A percentile compares a stretch with the other conserved stretches of the same genome.
These are phyloP conservation scores for Xanthoconium purpureum DNA, from an alignment of 768 basidiomycete genomes.

Conservation along the genomic window DNA sequence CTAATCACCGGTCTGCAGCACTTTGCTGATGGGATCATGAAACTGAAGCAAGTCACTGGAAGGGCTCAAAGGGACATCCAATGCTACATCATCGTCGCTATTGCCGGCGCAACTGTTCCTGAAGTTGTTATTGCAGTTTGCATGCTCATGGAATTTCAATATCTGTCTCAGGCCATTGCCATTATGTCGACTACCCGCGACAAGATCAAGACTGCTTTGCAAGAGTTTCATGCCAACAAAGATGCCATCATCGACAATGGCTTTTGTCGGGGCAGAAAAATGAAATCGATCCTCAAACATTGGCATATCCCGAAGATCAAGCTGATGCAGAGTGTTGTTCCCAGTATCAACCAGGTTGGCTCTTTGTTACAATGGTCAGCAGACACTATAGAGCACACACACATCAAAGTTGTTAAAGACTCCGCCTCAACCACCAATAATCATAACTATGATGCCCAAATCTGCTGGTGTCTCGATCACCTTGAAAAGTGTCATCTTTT, in stretches of 20 bases:
- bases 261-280: conserved; percentile 15
- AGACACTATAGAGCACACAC: too few relatives aligned
- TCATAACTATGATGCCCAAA: background rate
- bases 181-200: conserved; percentile 12
- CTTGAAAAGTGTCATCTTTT: background rate
- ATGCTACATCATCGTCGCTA: conserved; percentile 32
- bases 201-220: conserved; percentile 21
- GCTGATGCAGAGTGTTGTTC: background rate
- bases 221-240: conserved; percentile 37
- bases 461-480: background rate
- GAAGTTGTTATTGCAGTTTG: conserved; percentile 33
- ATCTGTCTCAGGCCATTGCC: conserved; percentile 29
- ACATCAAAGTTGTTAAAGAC: background rate
- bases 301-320: conserved; percentile 40
- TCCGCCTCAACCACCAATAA: background rate
- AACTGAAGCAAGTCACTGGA: conserved; percentile 42
- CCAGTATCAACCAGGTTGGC: background rate
- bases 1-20: conserved; percentile 30
- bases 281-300: conserved; percentile 26
- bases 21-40: conserved; percentile 37
- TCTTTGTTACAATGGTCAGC: conserved; percentile 1
- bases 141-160: conserved; percentile 38
- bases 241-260: conserved; percentile 30
- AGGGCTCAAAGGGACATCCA: conserved; percentile 39
- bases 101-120: conserved; percentile 31